A percentile compares a stretch with the other conserved stretches of the same genome.
These are phyloP conservation scores for Magnolia sinica DNA, from an alignment of 164 flowering plant genomes.

Conservation along the genomic window DNA sequence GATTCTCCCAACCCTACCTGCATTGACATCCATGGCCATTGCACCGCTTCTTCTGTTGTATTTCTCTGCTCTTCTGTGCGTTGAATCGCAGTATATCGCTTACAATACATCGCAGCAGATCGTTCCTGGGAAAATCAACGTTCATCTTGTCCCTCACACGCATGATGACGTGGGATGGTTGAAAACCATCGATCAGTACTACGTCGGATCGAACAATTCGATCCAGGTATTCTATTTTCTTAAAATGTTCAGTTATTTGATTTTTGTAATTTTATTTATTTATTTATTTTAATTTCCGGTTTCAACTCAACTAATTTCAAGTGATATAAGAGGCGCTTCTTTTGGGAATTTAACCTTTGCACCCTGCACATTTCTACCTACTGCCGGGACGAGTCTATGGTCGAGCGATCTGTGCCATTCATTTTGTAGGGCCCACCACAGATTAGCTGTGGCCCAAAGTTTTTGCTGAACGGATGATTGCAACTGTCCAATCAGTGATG, in stretches of 20 bases:
- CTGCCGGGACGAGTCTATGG: neutral
- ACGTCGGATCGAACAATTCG: conserved; percentile 62
- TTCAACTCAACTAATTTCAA: neutral
- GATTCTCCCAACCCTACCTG: neutral
- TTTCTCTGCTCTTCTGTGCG: conserved; percentile 4
- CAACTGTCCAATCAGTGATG: neutral
- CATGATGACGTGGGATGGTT: conserved; percentile 76
- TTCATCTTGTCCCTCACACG: conserved; percentile 61
- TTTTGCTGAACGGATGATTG: neutral
- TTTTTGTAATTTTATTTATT: neutral
- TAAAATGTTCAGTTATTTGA: neutral
- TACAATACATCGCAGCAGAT: conserved; percentile 48
- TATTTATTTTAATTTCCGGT: neutral
- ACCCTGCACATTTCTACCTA: neutral
- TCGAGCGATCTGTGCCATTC: neutral
- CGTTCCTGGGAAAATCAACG: conserved; percentile 52
- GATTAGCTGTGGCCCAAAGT: neutral
- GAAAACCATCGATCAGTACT: conserved; percentile 71
- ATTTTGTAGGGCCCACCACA: neutral
- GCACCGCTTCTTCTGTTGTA: neutral
- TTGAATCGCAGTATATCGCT: conserved; percentile 34
- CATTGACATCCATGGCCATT: conserved; percentile 9
- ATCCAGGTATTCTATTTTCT: conserved; percentile 33
- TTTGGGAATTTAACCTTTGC: no score
- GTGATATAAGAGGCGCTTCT: neutral